Evolutionary conservation across 176 grass and related monocot species (phyloP), one percentile per base, ranked within the genome.

Genomic region (Rhynchospora tenuis): DNA sequence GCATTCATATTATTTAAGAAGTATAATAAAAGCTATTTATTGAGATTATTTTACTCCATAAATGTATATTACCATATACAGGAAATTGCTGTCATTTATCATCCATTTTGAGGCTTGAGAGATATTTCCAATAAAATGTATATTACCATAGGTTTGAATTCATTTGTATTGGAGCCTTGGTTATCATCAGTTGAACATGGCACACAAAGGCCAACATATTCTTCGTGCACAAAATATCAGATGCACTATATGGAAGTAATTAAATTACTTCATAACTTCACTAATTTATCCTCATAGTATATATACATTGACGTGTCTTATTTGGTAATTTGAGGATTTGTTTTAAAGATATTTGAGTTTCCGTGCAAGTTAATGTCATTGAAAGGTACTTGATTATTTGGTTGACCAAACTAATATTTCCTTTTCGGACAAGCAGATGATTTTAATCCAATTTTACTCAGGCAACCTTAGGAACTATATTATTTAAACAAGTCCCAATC

Each of bases 381-480:
- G 55, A 77, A 77, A 31, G 26, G 46, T 77, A 26, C 31, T 55
- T 54, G 7, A 77, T 77, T 77, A 45, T 71, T 54, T 55, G 26
- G 48, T 76, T 76, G 73, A 77, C 73, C 73, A 77, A 77, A 77
- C 73, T 29, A 56, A n/a, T 24, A 77, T 55, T 19, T 77, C 50
- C 48, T 77, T 55, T 77, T 77, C 50, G 55, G 23, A 29, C 24
- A 56, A 77, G 2, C 22, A 75, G 13, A 77, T 56, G 73, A 3
- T 38, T 38, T 24, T 56, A 55, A 77, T 77, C 31, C 24, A 56
- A 31, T 54, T 77, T 77, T 27, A 17, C 24, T 56, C 47, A 54
- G 13, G 14, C 19, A 77, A 55, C 73, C 73, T 2, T 56, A 56
- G 24, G 16, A 15, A 28, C 3, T 9, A 50, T 77, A 17, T 3